A percentile compares a stretch with the other conserved stretches of the same genome.
These are phyloP conservation scores for Eucalyptus pauciflora DNA, from an alignment of 345 rosid species.

Conservation along the genomic window DNA sequence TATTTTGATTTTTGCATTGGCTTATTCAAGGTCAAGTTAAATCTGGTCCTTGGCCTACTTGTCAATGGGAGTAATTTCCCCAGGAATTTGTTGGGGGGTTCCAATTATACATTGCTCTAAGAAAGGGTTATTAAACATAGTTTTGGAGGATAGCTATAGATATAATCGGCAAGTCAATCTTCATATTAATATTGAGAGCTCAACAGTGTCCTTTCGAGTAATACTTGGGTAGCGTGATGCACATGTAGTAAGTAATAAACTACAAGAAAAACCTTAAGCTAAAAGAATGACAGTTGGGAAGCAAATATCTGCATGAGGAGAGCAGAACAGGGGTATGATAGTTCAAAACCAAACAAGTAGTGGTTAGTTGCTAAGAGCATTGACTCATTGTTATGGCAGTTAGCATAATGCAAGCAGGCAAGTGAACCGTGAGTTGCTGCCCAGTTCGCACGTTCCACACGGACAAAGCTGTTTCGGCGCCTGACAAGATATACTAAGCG, in stretches of 20 bases:
- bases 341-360: neutral
- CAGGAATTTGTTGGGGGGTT: neutral
- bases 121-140: neutral
- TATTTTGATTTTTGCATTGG: neutral
- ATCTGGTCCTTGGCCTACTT: neutral
- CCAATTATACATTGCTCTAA: neutral
- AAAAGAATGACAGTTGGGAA: neutral
- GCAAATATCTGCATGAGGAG: neutral
- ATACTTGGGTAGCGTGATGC: neutral
- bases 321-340: neutral
- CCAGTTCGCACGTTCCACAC: neutral
- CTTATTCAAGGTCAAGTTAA: neutral
- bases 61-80: neutral
- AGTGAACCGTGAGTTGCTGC: neutral
- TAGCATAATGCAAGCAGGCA: neutral
- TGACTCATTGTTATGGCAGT: neutral
- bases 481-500: neutral
- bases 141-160: neutral
- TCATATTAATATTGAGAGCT: neutral
- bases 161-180: neutral
- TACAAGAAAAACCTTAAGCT: neutral
- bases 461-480: neutral
- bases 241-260: neutral
- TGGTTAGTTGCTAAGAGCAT: neutral
- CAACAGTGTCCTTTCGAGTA: neutral